These are phyloP conservation scores for Aspergillus ustus DNA, from an alignment of 2,329 filamentous ascomycete genomes.

Conservation along the genomic window DNA sequence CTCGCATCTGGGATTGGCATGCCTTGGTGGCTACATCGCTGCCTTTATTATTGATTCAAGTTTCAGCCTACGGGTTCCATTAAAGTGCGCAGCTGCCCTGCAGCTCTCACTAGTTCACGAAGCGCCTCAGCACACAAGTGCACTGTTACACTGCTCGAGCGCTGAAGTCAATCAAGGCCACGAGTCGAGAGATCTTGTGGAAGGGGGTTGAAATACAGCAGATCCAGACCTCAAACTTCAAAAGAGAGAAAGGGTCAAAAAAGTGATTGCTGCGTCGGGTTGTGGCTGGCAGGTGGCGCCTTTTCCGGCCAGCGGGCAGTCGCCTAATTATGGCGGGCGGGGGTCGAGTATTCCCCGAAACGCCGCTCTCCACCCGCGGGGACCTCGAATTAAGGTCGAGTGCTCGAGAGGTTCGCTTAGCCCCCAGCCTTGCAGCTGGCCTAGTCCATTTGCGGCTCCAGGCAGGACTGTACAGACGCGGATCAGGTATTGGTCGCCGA, in stretches of 20 bases:
- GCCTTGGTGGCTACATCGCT: background rate
- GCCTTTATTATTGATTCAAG: background rate
- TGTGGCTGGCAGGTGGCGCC: no score
- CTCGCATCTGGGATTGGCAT: background rate
- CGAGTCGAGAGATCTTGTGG: background rate
- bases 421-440: background rate
- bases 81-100: background rate
- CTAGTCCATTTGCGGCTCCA: background rate
- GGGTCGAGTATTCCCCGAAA: conserved; percentile 1
- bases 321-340: no score
- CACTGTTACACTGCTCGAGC: background rate
- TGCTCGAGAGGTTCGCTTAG: background rate
- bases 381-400: background rate
- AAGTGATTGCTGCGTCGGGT: no score
- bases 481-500: conserved; percentile 14
- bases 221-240: no score
- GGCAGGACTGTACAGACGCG: background rate
- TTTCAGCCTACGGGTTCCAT: background rate
- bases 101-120: background rate
- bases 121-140: conserved; percentile 1
- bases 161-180: background rate
- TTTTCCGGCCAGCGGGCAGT: no score
- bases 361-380: conserved; percentile 1
- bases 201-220: background rate
- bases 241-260: no score